These are phyloP conservation scores for Termitomyces titanicus DNA, from an alignment of 768 basidiomycete genomes.

Conservation along the genomic window DNA sequence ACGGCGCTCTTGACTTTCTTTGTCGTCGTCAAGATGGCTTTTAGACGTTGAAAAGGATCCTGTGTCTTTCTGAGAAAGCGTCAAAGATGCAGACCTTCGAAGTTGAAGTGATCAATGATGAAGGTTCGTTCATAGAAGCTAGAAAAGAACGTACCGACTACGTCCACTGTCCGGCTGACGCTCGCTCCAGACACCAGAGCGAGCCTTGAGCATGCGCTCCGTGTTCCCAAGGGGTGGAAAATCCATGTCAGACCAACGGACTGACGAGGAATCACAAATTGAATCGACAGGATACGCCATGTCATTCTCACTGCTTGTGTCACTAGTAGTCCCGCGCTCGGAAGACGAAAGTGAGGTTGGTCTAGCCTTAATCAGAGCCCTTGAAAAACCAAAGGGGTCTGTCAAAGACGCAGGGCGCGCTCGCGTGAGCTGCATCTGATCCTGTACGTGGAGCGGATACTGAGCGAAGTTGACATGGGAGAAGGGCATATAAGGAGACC, in stretches of 20 bases:
- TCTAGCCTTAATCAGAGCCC: background rate
- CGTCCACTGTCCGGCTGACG: constrained; percentile 8
- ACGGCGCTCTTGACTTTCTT: constrained; percentile 17
- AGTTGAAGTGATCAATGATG: background rate
- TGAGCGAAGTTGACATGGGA: constrained; percentile 18
- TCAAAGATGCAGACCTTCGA: constrained; percentile 13
- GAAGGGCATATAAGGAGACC: constrained; percentile 14
- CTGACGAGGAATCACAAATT: constrained; percentile 1
- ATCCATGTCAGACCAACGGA: constrained; percentile 31
- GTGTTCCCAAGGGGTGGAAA: constrained; percentile 32
- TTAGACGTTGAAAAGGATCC: constrained; percentile 1
- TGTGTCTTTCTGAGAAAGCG: constrained; percentile 7
- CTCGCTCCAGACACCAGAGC: constrained; percentile 25
- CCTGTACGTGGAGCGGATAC: constrained; percentile 29
- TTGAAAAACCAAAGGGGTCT: constrained; percentile 10
- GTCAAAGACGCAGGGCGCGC: constrained; percentile 5
- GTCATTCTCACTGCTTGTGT: constrained; percentile 2
- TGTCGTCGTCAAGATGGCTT: constrained; percentile 4
- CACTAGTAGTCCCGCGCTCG: constrained; percentile 3
- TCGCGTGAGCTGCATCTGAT: constrained; percentile 12
- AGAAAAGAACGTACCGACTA: constrained; percentile 4
- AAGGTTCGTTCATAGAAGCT: background rate
- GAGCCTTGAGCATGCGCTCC: constrained; percentile 19
- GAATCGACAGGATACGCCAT: constrained; percentile 2
- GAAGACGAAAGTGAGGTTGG: constrained; percentile 1